phyloP scores from a whole-genome alignment of 2,329 filamentous ascomycete genomes.

The Cytospora piceicola region DNA sequence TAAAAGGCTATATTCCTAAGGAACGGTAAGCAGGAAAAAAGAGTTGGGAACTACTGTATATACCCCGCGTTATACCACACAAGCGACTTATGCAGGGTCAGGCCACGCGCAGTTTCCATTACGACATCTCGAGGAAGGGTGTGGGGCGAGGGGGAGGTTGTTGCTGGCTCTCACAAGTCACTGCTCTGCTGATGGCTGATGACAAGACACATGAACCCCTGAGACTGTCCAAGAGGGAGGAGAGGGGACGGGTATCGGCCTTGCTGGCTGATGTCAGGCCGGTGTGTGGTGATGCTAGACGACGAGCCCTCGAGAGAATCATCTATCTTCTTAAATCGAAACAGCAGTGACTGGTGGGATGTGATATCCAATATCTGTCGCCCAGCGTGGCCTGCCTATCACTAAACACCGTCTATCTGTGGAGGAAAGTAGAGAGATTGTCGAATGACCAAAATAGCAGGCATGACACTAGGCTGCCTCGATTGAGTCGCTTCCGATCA shows the following conservation, averaged over 20 bases:
- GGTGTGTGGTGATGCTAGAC: not conserved
- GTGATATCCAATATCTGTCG: not conserved
- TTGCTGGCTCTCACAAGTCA: not conserved
- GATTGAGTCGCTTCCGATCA: not conserved
- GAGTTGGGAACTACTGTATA: not conserved
- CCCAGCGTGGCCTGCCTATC: not conserved
- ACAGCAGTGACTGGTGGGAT: no score
- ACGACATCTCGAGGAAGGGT: not conserved
- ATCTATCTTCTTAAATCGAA: no score
- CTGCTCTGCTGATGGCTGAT: not conserved
- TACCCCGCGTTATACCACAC: slow-evolving; percentile 2
- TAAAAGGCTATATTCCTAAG: not conserved
- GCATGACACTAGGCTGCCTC: slow-evolving; percentile 20
- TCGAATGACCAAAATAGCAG: not conserved
- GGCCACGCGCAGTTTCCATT: not conserved
- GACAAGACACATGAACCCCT: not conserved
- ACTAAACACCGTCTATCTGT: not conserved
- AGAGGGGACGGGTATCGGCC: not conserved
- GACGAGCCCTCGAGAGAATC: no score
- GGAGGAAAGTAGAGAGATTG: slow-evolving; percentile 18
- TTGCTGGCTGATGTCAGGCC: not conserved
- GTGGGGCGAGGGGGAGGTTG: no score
- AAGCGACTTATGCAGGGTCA: not conserved
- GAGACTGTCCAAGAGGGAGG: not conserved
- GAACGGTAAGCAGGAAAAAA: not conserved